Evolutionary conservation across 441 rosid genomes (phyloP).

Genomic region (Arabidopsis lyrata): DNA sequence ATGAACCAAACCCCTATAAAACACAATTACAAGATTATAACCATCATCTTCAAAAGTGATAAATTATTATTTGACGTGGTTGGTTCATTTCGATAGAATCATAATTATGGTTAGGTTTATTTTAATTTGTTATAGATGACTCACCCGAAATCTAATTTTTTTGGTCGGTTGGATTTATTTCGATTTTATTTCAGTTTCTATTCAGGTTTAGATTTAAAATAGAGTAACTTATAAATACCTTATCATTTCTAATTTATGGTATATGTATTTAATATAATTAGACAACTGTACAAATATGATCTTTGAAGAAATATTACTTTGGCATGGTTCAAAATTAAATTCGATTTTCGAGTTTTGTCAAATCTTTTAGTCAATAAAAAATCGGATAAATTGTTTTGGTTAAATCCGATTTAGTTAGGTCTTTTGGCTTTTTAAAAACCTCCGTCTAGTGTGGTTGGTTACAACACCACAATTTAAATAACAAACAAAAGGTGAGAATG

Average conservation of each 20-base stretch:
- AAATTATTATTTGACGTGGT: neutral
- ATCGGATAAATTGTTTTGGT: no score
- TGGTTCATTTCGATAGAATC: neutral
- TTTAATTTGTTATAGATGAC: no score
- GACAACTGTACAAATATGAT: neutral
- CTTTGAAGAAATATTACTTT: neutral
- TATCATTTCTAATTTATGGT: neutral
- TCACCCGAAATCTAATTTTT: no score
- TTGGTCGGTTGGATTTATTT: neutral
- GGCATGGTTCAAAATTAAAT: neutral
- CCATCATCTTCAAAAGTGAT: neutral
- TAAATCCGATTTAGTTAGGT: neutral
- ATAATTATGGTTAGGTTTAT: neutral
- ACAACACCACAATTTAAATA: neutral
- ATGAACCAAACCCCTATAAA: constrained; percentile 57
- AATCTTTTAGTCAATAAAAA: no score
- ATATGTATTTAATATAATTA: neutral
- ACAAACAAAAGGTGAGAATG: neutral
- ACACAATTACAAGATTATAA: neutral
- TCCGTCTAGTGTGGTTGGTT: neutral
- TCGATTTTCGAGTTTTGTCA: neutral
- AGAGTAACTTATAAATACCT: neutral
- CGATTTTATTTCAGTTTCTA: neutral
- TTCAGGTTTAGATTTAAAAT: neutral
- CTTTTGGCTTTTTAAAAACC: neutral